A percentile compares a stretch with the other conserved stretches of the same genome.
phyloP scores from a whole-genome alignment of 2,329 filamentous ascomycete genomes.

The Didymella lethalis region DNA sequence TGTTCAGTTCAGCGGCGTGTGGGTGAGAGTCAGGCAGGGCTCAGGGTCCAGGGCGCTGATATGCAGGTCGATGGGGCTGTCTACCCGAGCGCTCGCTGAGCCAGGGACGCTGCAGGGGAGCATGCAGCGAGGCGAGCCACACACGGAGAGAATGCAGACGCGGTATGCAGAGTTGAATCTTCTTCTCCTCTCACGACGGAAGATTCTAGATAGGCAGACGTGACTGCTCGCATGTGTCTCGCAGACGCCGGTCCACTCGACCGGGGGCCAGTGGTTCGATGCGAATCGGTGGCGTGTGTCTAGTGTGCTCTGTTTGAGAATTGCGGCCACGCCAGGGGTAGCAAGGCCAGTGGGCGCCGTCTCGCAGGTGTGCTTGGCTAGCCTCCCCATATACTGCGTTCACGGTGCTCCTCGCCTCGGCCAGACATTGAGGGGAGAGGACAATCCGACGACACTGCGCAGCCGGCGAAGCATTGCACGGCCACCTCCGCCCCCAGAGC shows the following conservation, averaged over 20 bases:
- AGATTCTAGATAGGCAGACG: background rate
- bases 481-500: background rate
- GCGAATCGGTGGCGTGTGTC: background rate
- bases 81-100: background rate
- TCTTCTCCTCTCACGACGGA: no score
- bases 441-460: background rate
- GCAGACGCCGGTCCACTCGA: background rate
- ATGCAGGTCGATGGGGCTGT: slow-evolving; percentile 5
- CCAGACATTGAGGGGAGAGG: slow-evolving; percentile 1
- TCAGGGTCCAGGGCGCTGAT: slow-evolving; percentile 1
- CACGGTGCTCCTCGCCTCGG: slow-evolving; percentile 5
- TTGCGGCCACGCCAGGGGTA: slow-evolving; percentile 1
- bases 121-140: slow-evolving; percentile 2
- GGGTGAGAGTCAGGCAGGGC: slow-evolving; percentile 1
- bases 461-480: slow-evolving; percentile 4
- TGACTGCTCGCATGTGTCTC: background rate
- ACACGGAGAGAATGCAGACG: no score
- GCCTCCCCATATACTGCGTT: slow-evolving; percentile 9
- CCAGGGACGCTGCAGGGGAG: slow-evolving; percentile 3
- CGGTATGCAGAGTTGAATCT: no score
- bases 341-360: slow-evolving; percentile 2
- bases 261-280: background rate
- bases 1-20: background rate
- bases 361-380: slow-evolving; percentile 12
- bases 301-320: slow-evolving; percentile 2